Percentiles rank a stretch among this genome's conserved stretches.
These are phyloP conservation scores for Penicillium macrosclerotiorum DNA, from an alignment of 495 filamentous ascomycete genomes.

Conservation along the genomic window DNA sequence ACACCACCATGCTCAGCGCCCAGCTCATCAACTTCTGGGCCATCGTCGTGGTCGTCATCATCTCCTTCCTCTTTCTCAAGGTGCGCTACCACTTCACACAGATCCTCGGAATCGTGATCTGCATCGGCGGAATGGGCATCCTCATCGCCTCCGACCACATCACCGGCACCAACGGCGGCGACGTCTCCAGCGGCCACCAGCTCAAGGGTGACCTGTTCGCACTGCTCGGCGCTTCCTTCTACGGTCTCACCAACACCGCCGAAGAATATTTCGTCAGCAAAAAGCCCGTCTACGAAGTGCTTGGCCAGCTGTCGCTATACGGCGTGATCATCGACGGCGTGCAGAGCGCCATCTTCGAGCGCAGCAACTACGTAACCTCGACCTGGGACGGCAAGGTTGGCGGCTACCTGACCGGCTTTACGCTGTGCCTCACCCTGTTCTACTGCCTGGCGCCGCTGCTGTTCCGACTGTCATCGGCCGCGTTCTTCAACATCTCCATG, in stretches of 20 bases:
- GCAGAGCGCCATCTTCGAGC: slow-evolving; percentile 88
- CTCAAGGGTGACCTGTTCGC: slow-evolving; percentile 93
- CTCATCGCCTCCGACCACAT: slow-evolving; percentile 87
- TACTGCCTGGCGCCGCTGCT: slow-evolving; percentile 84
- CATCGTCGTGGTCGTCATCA: slow-evolving; percentile 84
- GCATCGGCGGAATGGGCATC: slow-evolving; percentile 88
- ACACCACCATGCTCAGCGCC: slow-evolving; percentile 85
- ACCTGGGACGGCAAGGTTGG: slow-evolving; percentile 66
- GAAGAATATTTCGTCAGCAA: slow-evolving; percentile 93
- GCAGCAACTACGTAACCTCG: slow-evolving; percentile 60
- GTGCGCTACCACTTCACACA: slow-evolving; percentile 89
- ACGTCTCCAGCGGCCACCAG: slow-evolving; percentile 56
- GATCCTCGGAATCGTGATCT: slow-evolving; percentile 81
- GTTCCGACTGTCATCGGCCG: slow-evolving; percentile 82
- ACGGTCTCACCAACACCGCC: slow-evolving; percentile 84
- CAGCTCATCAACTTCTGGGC: slow-evolving; percentile 99
- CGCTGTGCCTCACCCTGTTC: slow-evolving; percentile 75
- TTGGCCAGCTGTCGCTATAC: slow-evolving; percentile 87
- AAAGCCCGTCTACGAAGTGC: slow-evolving; percentile 86
- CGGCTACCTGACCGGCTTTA: slow-evolving; percentile 86
- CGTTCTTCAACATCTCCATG: slow-evolving; percentile 95
- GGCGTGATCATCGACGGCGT: slow-evolving; percentile 88
- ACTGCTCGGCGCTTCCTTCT: slow-evolving; percentile 82
- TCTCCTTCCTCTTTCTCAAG: slow-evolving; percentile 76
- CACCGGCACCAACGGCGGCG: slow-evolving; percentile 62